Percentiles rank a stretch among this genome's conserved stretches.
Evolutionary conservation across 73 alveolate species (phyloP).

Genomic region (Paramecium caudatum): DNA sequence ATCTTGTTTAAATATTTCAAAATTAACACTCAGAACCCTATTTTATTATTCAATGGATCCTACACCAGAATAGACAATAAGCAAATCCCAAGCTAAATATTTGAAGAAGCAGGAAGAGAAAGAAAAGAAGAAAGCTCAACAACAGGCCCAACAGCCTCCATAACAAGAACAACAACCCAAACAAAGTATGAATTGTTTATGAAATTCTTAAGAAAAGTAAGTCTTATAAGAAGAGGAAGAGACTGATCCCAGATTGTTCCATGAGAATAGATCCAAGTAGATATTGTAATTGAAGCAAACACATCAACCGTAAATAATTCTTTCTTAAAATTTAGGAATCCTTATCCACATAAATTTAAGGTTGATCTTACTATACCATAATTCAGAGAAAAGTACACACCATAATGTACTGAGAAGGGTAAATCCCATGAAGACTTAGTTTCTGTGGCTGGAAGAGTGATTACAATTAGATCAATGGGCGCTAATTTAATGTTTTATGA

Average conservation of each 20-base stretch:
- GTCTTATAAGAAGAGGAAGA: slow-evolving; percentile 89
- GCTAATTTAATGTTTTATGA: slow-evolving; percentile 93
- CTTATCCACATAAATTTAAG: slow-evolving; percentile 98
- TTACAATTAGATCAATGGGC: slow-evolving; percentile 92
- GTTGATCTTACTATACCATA: slow-evolving; percentile 89
- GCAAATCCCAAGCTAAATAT: slow-evolving; percentile 26
- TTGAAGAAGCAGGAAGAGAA: slow-evolving; percentile 24
- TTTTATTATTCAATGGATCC: slow-evolving; percentile 26
- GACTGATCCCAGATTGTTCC: slow-evolving; percentile 95
- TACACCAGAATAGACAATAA: not conserved
- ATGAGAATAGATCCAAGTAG: slow-evolving; percentile 90
- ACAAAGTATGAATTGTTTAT: not conserved
- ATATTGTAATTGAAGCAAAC: slow-evolving; percentile 84
- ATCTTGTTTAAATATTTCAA: slow-evolving; percentile 67
- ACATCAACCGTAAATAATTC: slow-evolving; percentile 62
- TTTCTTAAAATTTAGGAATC: slow-evolving; percentile 77
- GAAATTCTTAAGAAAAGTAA: slow-evolving; percentile 64
- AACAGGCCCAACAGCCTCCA: not conserved
- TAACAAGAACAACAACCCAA: not conserved
- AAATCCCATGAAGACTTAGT: slow-evolving; percentile 87
- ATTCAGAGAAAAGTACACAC: slow-evolving; percentile 84
- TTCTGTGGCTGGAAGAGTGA: slow-evolving; percentile 97
- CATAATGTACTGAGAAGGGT: slow-evolving; percentile 87
- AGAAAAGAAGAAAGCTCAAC: slow-evolving; percentile 18
- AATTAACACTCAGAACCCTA: slow-evolving; percentile 21